Base-by-base conservation (phyloP, 163 green algal genomes). In the Chlamydomonas reinhardtii region DNA sequence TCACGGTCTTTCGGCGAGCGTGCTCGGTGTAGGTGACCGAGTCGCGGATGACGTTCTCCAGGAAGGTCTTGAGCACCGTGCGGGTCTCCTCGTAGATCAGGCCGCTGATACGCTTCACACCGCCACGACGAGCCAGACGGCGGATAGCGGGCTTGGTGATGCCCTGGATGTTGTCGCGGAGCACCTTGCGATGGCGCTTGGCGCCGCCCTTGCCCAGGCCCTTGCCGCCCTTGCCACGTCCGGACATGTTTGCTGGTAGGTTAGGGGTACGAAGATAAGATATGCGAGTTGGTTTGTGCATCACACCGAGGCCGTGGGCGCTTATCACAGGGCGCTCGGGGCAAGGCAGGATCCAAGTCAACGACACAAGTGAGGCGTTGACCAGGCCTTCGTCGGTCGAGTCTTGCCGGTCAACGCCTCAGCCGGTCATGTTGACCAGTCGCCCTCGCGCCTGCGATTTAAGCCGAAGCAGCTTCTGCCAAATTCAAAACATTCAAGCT, bases 41-140 rank as follows among this genome's bases (percentile, higher is more conserved):
- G 74, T 99, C 96, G 69, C 95, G 95, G 91, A 99, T 97, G 76
- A 99, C 96, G 90, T 99, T 99, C 94, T 99, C 96, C 48, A 99
- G 94, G 93, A 99, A 99, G 70, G 98, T 93, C 94, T 98, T 98
- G 76, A 98, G 94, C 62, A 98, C 96, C 82, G 94, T 95, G 76
- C 96, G 93, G 74, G 96, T 98, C 94, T 98, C 96, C 94, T 98
- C 95, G 88, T 98, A 98, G 93, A 98, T 98, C 73, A 98, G 95
- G 87, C 96, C 96, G 83, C 86, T 92, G 85, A 95, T 95, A 74
- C 96, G 95, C 94, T 98, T 98, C 56, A 98, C 96, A 89, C 96
- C 90, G 96, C 95, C 95, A 90, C 95, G 95, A 81, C 95, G 94
- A 83, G 95, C 95, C 76, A 98, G 86, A 74, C 95, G 91, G 39